phyloP scores from a whole-genome alignment of 768 basidiomycete genomes.

The Hypsizygus marmoreus region DNA sequence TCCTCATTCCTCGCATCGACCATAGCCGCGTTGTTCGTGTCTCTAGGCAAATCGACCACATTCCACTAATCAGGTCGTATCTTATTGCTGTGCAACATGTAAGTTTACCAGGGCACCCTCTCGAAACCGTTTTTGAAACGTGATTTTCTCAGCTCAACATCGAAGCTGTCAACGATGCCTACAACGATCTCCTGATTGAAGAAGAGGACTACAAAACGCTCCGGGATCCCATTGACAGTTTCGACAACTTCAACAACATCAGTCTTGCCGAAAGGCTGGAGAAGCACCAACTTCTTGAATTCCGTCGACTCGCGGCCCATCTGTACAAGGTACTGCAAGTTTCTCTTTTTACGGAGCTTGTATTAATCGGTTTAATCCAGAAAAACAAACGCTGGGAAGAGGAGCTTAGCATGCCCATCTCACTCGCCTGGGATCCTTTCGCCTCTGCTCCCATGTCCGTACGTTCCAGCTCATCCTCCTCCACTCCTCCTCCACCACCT shows the following conservation, averaged over 20 bases:
- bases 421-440: too few species aligned
- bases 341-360: background rate
- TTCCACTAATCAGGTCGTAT: slow-evolving; percentile 94
- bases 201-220: slow-evolving; percentile 99
- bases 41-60: slow-evolving; percentile 93
- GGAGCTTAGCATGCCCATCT: too few species aligned
- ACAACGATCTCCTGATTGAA: slow-evolving; percentile 95
- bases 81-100: slow-evolving; percentile 96
- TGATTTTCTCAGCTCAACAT: slow-evolving; percentile 93
- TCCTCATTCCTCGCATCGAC: slow-evolving; percentile 92
- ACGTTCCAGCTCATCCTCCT: too few species aligned
- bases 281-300: slow-evolving; percentile 90
- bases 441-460: too few species aligned
- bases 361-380: slow-evolving; percentile 35
- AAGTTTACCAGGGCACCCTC: too few species aligned
- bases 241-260: slow-evolving; percentile 96
- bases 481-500: too few species aligned
- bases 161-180: slow-evolving; percentile 96
- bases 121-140: too few species aligned
- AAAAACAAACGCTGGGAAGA: slow-evolving; percentile 98
- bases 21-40: slow-evolving; percentile 94
- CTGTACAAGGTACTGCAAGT: slow-evolving; percentile 77
- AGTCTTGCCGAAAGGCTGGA: slow-evolving; percentile 84
- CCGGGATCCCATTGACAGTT: slow-evolving; percentile 96
- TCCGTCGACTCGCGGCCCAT: slow-evolving; percentile 92